Evolutionary conservation across 352 stramenopile genomes (phyloP).

Genomic region (Phytophthora litchii): DNA sequence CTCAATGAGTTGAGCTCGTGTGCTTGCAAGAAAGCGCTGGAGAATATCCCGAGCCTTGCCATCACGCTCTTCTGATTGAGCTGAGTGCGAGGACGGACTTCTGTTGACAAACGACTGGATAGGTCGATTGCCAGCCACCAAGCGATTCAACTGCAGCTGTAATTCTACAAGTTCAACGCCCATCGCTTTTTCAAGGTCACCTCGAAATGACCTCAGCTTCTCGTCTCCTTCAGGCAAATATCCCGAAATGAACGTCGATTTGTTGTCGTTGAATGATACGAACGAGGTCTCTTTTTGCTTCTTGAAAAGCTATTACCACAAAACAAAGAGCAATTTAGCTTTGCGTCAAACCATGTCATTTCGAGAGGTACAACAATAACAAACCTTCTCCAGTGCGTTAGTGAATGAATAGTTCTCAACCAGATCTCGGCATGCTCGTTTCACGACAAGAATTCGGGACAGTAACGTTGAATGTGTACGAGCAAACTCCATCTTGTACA

Average conservation of each 20-base stretch:
- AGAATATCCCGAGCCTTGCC: constrained; percentile 50
- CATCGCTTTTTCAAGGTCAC: constrained; percentile 58
- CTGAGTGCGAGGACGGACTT: constrained; percentile 14
- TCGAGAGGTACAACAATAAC: background rate
- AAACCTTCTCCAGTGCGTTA: constrained; percentile 52
- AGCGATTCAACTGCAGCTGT: constrained; percentile 65
- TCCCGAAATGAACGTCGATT: constrained; percentile 37
- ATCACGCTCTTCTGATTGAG: constrained; percentile 38
- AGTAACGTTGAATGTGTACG: constrained; percentile 49
- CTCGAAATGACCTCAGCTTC: constrained; percentile 59
- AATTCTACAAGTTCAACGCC: constrained; percentile 64
- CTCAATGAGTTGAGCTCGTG: constrained; percentile 37
- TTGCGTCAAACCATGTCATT: too few relatives aligned
- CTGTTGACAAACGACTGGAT: constrained; percentile 61
- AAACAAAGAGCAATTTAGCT: constrained; percentile 6
- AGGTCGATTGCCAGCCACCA: constrained; percentile 49
- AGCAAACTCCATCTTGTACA: constrained; percentile 79
- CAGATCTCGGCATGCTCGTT: constrained; percentile 67
- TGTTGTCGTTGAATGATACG: constrained; percentile 33
- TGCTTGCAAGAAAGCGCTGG: constrained; percentile 56
- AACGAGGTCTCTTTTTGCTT: constrained; percentile 43
- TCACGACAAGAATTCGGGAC: constrained; percentile 56
- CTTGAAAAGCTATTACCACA: constrained; percentile 51
- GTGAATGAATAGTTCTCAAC: constrained; percentile 76
- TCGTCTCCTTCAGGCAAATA: constrained; percentile 54